Conservation (phyloP, 1,139 yeast genomes). For the Meyerozyma guilliermondii region DNA sequence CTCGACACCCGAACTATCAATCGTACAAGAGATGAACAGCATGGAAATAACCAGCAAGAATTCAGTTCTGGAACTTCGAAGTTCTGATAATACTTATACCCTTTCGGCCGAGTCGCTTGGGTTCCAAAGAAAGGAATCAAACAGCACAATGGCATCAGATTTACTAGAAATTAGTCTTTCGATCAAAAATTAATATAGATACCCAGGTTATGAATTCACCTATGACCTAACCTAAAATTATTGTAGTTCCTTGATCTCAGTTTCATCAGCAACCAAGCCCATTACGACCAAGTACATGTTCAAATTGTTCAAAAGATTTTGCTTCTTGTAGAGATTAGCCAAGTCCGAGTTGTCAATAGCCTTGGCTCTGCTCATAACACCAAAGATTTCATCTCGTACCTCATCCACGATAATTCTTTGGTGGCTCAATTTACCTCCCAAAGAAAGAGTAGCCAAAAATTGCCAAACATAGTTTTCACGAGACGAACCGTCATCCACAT, state of each 20-base stretch:
- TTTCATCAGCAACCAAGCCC: conserved; percentile 88
- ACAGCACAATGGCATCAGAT: background rate
- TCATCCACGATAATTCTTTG: conserved; percentile 95
- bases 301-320: conserved; percentile 71
- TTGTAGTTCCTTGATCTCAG: conserved; percentile 50
- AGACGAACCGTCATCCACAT: conserved; percentile 61
- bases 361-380: conserved; percentile 80
- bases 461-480: conserved; percentile 82
- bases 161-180: background rate
- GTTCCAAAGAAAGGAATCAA: background rate
- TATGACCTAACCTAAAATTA: background rate
- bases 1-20: background rate
- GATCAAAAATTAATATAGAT: background rate
- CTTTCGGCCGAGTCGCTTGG: conserved; percentile 1
- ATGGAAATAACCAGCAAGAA: background rate
- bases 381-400: conserved; percentile 89
- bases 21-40: background rate
- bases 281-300: conserved; percentile 92
- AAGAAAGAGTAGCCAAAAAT: conserved; percentile 87
- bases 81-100: background rate
- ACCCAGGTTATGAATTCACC: background rate
- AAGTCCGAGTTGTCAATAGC: conserved; percentile 50
- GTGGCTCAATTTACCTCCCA: conserved; percentile 89
- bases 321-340: conserved; percentile 53
- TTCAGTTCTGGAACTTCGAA: background rate